phyloP scores from a whole-genome alignment of 345 rosid species.

The Erucastrum elatum region DNA sequence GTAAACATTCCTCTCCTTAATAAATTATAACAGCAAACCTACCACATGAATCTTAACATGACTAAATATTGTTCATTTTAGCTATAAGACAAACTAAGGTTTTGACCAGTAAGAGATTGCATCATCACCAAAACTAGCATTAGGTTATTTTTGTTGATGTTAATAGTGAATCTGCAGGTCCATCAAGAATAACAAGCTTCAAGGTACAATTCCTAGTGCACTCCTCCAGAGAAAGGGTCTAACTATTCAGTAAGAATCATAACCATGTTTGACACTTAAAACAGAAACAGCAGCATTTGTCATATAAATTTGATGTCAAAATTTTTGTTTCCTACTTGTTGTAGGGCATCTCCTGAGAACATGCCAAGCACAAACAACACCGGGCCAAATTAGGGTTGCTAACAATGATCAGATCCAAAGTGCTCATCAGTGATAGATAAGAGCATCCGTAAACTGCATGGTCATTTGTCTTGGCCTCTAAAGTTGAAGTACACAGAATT shows the following conservation, averaged over 20 bases:
- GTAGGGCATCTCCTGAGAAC: slow-evolving; percentile 61
- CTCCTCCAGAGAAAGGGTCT: slow-evolving; percentile 46
- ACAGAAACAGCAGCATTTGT: neutral
- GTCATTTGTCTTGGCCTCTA: neutral
- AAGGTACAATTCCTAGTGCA: slow-evolving; percentile 55
- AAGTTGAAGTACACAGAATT: slow-evolving; percentile 15
- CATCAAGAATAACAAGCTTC: slow-evolving; percentile 63
- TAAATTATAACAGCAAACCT: neutral
- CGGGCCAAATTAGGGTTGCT: neutral
- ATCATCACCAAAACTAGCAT: slow-evolving; percentile 24
- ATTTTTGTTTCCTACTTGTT: slow-evolving; percentile 20
- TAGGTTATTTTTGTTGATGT: slow-evolving; percentile 8
- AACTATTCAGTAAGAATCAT: slow-evolving; percentile 55
- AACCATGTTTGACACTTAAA: neutral
- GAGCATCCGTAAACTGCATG: neutral
- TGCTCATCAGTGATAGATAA: slow-evolving; percentile 2
- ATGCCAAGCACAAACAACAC: slow-evolving; percentile 25
- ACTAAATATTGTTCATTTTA: neutral
- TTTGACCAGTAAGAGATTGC: slow-evolving; percentile 12
- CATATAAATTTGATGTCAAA: neutral
- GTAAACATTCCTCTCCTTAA: slow-evolving; percentile 43
- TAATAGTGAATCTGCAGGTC: slow-evolving; percentile 50
- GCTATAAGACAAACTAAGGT: slow-evolving; percentile 4
- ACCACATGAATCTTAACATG: slow-evolving; percentile 11
- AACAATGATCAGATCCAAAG: slow-evolving; percentile 18